Evolutionary conservation across 148 eudicot species (phyloP), one percentile per base, ranked within the genome.

Genomic region (Rhododendron henanense): DNA sequence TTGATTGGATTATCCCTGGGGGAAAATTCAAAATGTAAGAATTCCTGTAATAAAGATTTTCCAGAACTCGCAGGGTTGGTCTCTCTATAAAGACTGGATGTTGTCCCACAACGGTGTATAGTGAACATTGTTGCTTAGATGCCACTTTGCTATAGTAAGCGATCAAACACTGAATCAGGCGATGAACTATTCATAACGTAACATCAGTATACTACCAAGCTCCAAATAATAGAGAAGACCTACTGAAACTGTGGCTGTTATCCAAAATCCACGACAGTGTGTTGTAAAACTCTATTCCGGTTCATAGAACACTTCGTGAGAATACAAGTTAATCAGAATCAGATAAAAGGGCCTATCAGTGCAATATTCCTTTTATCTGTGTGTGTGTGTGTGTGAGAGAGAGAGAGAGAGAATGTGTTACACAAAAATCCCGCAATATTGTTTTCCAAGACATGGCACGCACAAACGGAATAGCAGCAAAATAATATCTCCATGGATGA

Each of bases 1-100:
- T 90, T 44, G 98, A 94, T 76, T 91, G 92, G 35, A 81, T 89
- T 61, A 94, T 79, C 61, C 92, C 99, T 95, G 93, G 19, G 35
- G 18, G 78, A 81, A 35, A 86, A 80, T 84, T 23, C 41, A 3
- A 78, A 88, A 41, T 45, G 13, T 11, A 65, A 35, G 50, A 87
- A 35, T 31, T 6, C 28, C 3, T 13, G 41, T 10, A 78, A 16
- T 57, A 21, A 37, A 67, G 15, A 33, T 63, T 78, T 63, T 50
- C 44, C 50, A 83, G 8, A 82, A 53, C 35, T 8, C n/a, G 28
- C 31, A 71, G 23, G 44, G 67, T 85, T 81, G 59, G 10, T 86
- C 53, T 55, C 15, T 81, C 55, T 31, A 53, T 50, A 25, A 86
- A 25, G 19, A 41, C 37, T 23, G 33, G 67, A 78, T 78, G 55